Evolutionary conservation across 2,329 filamentous ascomycete genomes (phyloP).

Genomic region (Cladosporium sp.): DNA sequence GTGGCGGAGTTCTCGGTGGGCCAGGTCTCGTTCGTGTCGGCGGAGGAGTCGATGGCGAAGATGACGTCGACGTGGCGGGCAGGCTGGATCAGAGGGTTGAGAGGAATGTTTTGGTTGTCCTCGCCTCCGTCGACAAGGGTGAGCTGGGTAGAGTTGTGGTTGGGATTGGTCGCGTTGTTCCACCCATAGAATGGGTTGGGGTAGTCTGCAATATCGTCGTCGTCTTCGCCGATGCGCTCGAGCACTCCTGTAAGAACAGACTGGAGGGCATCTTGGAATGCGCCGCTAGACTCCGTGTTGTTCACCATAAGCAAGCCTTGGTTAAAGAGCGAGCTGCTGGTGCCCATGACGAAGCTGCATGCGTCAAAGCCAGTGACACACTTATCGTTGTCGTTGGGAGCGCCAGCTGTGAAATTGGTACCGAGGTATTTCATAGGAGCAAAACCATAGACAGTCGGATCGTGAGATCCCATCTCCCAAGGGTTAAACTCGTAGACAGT

Average conservation of each 20-base stretch:
- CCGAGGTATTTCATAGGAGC: constrained; percentile 71
- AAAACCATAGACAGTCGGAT: constrained; percentile 72
- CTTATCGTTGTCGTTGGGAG: constrained; percentile 54
- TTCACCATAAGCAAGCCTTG: constrained; percentile 69
- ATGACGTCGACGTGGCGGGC: constrained; percentile 74
- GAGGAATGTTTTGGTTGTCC: constrained; percentile 76
- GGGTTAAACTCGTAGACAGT: constrained; percentile 79
- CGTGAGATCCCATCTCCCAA: constrained; percentile 76
- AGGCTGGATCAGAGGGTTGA: constrained; percentile 76
- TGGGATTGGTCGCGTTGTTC: constrained; percentile 61
- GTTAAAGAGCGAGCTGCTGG: constrained; percentile 84
- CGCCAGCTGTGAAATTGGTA: constrained; percentile 68
- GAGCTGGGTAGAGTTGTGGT: constrained; percentile 56
- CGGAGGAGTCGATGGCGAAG: constrained; percentile 77
- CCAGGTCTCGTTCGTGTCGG: constrained; percentile 59
- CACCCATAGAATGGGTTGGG: constrained; percentile 77
- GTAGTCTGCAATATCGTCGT: constrained; percentile 75
- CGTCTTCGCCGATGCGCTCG: constrained; percentile 54
- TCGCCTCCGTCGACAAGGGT: constrained; percentile 78
- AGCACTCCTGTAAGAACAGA: constrained; percentile 58
- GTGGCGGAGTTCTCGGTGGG: constrained; percentile 40
- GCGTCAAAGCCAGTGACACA: constrained; percentile 85
- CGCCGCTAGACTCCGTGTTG: constrained; percentile 44
- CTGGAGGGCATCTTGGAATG: constrained; percentile 49
- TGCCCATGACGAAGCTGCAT: constrained; percentile 80